Conservation (phyloP, 352 stramenopile species). For the Pythium scleroteichum region DNA sequence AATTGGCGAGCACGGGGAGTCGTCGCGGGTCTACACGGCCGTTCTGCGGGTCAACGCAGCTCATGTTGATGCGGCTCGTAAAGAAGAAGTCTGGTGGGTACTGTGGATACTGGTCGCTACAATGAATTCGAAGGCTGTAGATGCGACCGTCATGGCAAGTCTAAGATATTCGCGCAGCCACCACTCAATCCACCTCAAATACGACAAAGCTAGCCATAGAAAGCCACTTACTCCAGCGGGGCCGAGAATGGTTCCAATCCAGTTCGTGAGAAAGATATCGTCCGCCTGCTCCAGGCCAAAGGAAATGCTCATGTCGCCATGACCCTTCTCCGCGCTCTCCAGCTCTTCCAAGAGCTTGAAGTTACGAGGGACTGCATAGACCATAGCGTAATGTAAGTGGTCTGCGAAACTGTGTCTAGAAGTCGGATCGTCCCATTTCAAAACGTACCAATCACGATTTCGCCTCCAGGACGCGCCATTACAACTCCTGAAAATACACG, state of each 20-base stretch:
- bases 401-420: background rate
- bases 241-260: conserved; percentile 98
- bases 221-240: conserved; percentile 83
- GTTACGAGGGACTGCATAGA: conserved; percentile 83
- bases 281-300: conserved; percentile 95
- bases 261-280: conserved; percentile 98
- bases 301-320: conserved; percentile 94
- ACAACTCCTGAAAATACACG: background rate
- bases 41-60: conserved; percentile 91
- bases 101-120: conserved; percentile 94
- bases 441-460: conserved; percentile 76
- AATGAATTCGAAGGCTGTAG: conserved; percentile 95
- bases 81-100: conserved; percentile 94
- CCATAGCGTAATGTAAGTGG: conserved; percentile 1
- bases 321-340: conserved; percentile 91
- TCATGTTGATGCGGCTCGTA: conserved; percentile 98
- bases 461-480: conserved; percentile 77
- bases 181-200: background rate
- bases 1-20: conserved; percentile 67
- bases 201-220: conserved; percentile 4
- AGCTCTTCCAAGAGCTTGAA: conserved; percentile 95
- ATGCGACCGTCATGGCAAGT: conserved; percentile 96
- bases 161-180: conserved; percentile 38
- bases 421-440: background rate
- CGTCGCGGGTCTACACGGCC: conserved; percentile 81